Evolutionary conservation across 257 asterid species (phyloP), one percentile per base, ranked within the genome.

Genomic region (Verbena officinalis): DNA sequence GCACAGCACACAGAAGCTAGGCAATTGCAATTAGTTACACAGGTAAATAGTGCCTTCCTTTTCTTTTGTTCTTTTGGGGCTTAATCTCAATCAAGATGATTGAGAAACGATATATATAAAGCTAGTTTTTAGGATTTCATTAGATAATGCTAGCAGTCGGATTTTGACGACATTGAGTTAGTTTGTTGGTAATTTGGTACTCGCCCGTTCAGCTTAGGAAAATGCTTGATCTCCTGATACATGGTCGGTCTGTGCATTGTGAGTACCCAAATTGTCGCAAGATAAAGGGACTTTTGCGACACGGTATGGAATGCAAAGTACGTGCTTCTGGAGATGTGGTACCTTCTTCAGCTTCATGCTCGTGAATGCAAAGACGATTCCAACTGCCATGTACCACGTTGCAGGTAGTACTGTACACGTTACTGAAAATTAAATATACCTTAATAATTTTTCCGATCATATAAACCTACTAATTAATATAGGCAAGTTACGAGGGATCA

Each of bases 261-360:
- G 87, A 77, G 58, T 88, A 94, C 76, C 96, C 93, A 19, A 86
- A 88, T 68, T 94, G 99, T 67, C 93, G 96, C 70, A 88, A 91
- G 80, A 96, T 94, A 62, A 94, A 94, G 86, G 96, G 95, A 43
- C 99, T 94, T 73, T 94, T 94, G 84, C 95, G 95, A 49, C 99
- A 94, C 71, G 99, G 96, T n/a, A 86, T 79, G 62, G 66, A 59
- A 46, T 94, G 99, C 88, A 86, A 81, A 72, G 31, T 33, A 50
- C 99, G 99, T 69, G 96, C 96, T 43, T 79, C 96, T 42, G 99
- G 98, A 23, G 96, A 94, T 94, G 99, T 94, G 99, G 99, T 79
- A 91, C 82, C 95, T 94, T 68, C 98, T 94, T 69, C 98, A 83
- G 80, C 90, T 94, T 77, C 99, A 94, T 75, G 89, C 98, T 48